A percentile compares a stretch with the other conserved stretches of the same genome.
phyloP scores from a whole-genome alignment of 495 filamentous ascomycete genomes.

The Penicillium manginii region DNA sequence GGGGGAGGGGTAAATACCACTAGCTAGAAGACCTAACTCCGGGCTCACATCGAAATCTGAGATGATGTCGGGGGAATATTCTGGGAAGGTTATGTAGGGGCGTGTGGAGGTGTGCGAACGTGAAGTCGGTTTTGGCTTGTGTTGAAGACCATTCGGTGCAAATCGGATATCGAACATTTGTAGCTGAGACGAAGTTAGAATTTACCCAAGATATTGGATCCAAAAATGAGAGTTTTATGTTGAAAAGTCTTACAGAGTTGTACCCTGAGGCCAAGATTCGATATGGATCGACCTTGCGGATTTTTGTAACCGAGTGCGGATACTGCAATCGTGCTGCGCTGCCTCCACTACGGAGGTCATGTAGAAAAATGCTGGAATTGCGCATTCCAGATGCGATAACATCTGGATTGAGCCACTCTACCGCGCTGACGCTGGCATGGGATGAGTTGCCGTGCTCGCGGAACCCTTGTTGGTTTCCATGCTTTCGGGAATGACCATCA shows the following conservation, averaged over 20 bases:
- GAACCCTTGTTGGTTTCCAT: constrained; percentile 10
- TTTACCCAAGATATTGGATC: background rate
- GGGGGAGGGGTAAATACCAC: constrained; percentile 28
- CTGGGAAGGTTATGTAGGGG: constrained; percentile 42
- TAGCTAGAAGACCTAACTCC: constrained; percentile 45
- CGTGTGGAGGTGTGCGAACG: constrained; percentile 34
- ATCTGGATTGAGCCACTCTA: constrained; percentile 45
- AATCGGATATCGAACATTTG: constrained; percentile 53
- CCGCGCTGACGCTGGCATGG: constrained; percentile 36
- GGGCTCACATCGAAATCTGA: constrained; percentile 43
- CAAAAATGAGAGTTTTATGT: background rate
- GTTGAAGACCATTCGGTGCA: constrained; percentile 34
- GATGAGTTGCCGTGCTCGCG: constrained; percentile 32
- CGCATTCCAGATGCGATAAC: constrained; percentile 44
- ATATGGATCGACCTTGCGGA: constrained; percentile 43
- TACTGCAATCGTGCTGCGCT: constrained; percentile 40
- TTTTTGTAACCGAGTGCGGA: constrained; percentile 37
- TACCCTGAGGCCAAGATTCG: constrained; percentile 42
- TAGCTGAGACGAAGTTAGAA: constrained; percentile 27
- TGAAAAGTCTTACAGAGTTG: constrained; percentile 34
- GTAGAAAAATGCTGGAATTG: constrained; percentile 41
- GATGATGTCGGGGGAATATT: constrained; percentile 29
- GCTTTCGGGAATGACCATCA: constrained; percentile 15
- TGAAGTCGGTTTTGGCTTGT: constrained; percentile 31
- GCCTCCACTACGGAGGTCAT: constrained; percentile 41